Evolutionary conservation across 2,329 filamentous ascomycete species (phyloP).

Genomic region (Ceratocystis papillata): DNA sequence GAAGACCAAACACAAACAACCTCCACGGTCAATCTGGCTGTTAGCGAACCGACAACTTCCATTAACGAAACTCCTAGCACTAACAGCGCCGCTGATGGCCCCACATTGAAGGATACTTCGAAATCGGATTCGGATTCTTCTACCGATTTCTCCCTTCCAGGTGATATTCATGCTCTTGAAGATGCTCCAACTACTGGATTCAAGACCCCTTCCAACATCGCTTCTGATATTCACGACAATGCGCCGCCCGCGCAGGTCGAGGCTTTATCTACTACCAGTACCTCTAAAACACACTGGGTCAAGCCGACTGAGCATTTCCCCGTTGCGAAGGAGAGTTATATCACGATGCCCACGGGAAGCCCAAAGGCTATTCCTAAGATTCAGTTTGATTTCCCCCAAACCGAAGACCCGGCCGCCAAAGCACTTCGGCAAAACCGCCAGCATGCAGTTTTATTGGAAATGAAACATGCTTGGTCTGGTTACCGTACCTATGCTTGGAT

Average conservation of each 20-base stretch:
- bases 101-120: conserved; percentile 16
- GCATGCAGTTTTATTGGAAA: conserved; percentile 58
- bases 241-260: conserved; percentile 4
- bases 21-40: neutral
- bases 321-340: conserved; percentile 57
- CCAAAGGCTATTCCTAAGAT: conserved; percentile 63
- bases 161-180: neutral
- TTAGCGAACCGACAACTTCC: neutral
- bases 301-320: conserved; percentile 69
- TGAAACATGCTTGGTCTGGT: conserved; percentile 68
- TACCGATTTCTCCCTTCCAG: conserved; percentile 18
- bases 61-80: neutral
- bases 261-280: no score
- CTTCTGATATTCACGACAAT: conserved; percentile 7
- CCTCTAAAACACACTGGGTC: conserved; percentile 52
- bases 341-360: conserved; percentile 60
- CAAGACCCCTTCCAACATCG: neutral
- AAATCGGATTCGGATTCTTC: neutral
- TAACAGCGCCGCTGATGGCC: conserved; percentile 10
- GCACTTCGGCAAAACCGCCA: conserved; percentile 54
- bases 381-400: conserved; percentile 55
- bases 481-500: conserved; percentile 73
- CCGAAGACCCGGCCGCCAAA: conserved; percentile 51
- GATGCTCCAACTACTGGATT: neutral
- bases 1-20: neutral